These are phyloP conservation scores for Aureobasidium pullulans DNA, from an alignment of 2,329 filamentous ascomycete species.

Conservation along the genomic window DNA sequence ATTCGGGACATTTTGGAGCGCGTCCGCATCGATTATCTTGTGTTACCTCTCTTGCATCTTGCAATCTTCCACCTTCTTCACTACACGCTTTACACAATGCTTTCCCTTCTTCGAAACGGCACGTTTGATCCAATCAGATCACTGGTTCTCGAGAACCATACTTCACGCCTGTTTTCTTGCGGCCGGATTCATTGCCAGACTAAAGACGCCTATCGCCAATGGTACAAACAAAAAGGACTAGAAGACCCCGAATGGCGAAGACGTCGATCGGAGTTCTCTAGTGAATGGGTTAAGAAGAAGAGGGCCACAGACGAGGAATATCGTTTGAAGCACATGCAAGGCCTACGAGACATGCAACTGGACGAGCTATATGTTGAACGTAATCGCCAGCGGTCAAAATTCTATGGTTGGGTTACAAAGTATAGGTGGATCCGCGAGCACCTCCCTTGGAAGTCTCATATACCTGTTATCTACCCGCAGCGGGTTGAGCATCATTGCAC, in stretches of 20 bases:
- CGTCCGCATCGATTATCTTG: no score
- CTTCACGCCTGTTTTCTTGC: background rate
- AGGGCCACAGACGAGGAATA: background rate
- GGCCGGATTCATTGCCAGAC: no score
- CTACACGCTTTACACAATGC: background rate
- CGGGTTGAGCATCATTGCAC: background rate
- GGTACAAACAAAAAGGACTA: background rate
- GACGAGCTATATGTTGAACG: no score
- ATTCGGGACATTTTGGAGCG: no score
- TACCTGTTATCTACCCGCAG: background rate
- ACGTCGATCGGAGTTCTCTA: background rate
- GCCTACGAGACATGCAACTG: no score
- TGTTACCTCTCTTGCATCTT: no score
- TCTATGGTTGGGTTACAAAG: background rate
- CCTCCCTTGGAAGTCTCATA: background rate
- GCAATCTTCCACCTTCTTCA: background rate
- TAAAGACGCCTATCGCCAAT: background rate
- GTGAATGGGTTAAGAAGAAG: background rate
- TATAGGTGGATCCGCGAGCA: background rate
- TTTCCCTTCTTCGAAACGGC: background rate
- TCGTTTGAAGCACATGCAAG: background rate
- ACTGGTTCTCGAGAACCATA: background rate
- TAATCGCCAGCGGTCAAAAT: accelerated
- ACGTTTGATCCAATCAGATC: no score
- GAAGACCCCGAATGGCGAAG: background rate